Percentiles rank a stretch among this genome's conserved stretches.
phyloP scores from a whole-genome alignment of 306 rosid species.

The Vigna angularis region DNA sequence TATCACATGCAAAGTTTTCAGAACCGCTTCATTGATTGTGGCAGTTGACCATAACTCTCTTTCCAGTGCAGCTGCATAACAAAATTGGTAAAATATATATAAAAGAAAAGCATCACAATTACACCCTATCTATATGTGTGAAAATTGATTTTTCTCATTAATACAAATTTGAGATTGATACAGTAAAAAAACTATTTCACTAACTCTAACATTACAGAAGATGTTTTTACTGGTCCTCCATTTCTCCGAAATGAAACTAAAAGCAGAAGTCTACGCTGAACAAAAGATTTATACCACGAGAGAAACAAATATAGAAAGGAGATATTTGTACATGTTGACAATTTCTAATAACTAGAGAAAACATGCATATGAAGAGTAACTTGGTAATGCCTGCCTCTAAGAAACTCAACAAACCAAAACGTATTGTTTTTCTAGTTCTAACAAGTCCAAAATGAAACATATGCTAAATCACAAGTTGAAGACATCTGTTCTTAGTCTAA shows the following conservation, averaged over 20 bases:
- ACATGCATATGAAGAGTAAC: neutral
- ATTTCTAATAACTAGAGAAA: conserved; percentile 23
- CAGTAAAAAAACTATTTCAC: neutral
- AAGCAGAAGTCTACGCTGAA: conserved; percentile 6
- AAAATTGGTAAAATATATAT: conserved; percentile 19
- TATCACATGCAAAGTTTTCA: conserved; percentile 89
- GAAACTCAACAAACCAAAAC: conserved; percentile 26
- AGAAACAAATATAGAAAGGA: conserved; percentile 26
- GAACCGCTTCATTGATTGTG: conserved; percentile 91
- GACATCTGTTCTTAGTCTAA: conserved; percentile 18
- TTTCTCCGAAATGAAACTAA: conserved; percentile 24
- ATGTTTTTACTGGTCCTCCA: conserved; percentile 4
- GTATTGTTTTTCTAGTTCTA: conserved; percentile 21
- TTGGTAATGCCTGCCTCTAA: conserved; percentile 6
- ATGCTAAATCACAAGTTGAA: neutral
- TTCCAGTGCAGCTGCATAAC: conserved; percentile 89
- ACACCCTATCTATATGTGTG: conserved; percentile 10
- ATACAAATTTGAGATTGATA: conserved; percentile 24
- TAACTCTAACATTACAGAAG: conserved; percentile 17
- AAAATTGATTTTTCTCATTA: conserved; percentile 24
- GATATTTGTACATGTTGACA: conserved; percentile 28
- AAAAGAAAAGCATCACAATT: conserved; percentile 22
- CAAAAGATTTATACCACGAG: conserved; percentile 21
- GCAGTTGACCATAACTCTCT: conserved; percentile 93
- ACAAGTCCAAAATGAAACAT: conserved; percentile 40